phyloP scores from a whole-genome alignment of 1,284 basidiomycete genomes.

The Cutaneotrichosporon spelunceum region DNA sequence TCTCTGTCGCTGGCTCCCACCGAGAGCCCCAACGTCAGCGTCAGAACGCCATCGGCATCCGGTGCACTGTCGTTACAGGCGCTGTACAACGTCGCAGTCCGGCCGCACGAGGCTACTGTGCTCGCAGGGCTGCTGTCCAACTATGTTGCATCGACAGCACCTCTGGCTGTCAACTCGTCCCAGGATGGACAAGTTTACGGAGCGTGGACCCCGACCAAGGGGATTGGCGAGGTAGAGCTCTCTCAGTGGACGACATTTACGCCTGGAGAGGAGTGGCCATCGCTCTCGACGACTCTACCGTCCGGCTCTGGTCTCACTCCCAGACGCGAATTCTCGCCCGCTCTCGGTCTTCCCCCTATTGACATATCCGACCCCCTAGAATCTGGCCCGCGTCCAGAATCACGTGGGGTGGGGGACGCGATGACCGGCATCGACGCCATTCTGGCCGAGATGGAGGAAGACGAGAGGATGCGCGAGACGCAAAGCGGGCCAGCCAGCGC shows the following conservation, averaged over 20 bases:
- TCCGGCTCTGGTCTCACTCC: slow-evolving; percentile 27
- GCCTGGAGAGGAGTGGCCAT: slow-evolving; percentile 38
- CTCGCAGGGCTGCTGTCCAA: slow-evolving; percentile 41
- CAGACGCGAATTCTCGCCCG: slow-evolving; percentile 18
- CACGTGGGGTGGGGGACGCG: slow-evolving; percentile 10
- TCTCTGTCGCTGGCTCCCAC: slow-evolving; percentile 30
- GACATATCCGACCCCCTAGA: slow-evolving; percentile 15
- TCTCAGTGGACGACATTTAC: slow-evolving; percentile 45
- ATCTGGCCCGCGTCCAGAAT: slow-evolving; percentile 9
- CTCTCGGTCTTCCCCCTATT: slow-evolving; percentile 20
- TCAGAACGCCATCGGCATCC: slow-evolving; percentile 31
- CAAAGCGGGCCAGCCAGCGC: slow-evolving; percentile 5
- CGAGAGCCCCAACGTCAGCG: slow-evolving; percentile 19
- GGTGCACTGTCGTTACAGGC: slow-evolving; percentile 37
- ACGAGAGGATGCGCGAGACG: slow-evolving; percentile 27
- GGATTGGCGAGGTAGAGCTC: slow-evolving; percentile 31
- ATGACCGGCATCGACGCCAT: slow-evolving; percentile 40
- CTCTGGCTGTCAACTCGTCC: slow-evolving; percentile 9
- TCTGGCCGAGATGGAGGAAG: slow-evolving; percentile 42
- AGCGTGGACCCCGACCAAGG: slow-evolving; percentile 38
- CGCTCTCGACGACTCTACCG: slow-evolving; percentile 20
- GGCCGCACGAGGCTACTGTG: slow-evolving; percentile 40
- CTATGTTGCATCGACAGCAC: slow-evolving; percentile 20
- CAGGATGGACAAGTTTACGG: slow-evolving; percentile 31
- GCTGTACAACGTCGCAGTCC: slow-evolving; percentile 42